Conservation (phyloP, 441 rosid species). For the Gossypium lobatum region DNA sequence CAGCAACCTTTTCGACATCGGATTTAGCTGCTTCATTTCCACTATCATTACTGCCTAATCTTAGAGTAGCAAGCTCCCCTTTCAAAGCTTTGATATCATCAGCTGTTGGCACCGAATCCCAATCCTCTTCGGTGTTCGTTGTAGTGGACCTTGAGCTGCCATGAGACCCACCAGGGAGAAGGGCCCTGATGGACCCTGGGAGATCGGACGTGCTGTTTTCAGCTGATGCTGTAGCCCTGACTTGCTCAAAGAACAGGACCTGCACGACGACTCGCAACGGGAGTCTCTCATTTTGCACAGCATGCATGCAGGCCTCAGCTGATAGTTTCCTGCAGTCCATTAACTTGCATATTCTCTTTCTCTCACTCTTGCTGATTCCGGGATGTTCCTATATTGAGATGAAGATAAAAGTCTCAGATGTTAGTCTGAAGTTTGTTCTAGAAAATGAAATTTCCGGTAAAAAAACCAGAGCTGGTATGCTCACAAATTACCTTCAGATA, state of each 20-base stretch:
- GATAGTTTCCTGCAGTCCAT: conserved; percentile 67
- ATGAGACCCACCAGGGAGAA: conserved; percentile 50
- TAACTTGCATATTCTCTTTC: conserved; percentile 51
- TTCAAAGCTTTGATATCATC: conserved; percentile 58
- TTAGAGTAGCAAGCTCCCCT: conserved; percentile 43
- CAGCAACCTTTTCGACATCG: conserved; percentile 27
- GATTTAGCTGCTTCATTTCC: conserved; percentile 17
- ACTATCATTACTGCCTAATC: conserved; percentile 19
- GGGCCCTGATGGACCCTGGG: conserved; percentile 37
- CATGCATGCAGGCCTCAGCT: conserved; percentile 53
- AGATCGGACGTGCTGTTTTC: conserved; percentile 51
- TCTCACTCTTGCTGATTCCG: conserved; percentile 52
- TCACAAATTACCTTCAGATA: conserved; percentile 61
- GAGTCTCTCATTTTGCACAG: conserved; percentile 60
- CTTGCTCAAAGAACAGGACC: conserved; percentile 68
- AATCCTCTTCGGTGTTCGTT: conserved; percentile 56
- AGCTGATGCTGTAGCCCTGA: conserved; percentile 43
- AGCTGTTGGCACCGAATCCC: conserved; percentile 58
- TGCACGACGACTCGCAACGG: conserved; percentile 67
- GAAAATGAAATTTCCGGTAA: background rate
- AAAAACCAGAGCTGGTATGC: background rate
- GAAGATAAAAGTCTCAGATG: background rate
- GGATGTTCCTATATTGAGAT: conserved; percentile 44
- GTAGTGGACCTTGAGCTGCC: conserved; percentile 60
- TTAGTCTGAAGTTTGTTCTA: background rate